A percentile compares a stretch with the other conserved stretches of the same genome.
These are phyloP conservation scores for Monilinia polystroma DNA, from an alignment of 2,329 filamentous ascomycete species.

Conservation along the genomic window DNA sequence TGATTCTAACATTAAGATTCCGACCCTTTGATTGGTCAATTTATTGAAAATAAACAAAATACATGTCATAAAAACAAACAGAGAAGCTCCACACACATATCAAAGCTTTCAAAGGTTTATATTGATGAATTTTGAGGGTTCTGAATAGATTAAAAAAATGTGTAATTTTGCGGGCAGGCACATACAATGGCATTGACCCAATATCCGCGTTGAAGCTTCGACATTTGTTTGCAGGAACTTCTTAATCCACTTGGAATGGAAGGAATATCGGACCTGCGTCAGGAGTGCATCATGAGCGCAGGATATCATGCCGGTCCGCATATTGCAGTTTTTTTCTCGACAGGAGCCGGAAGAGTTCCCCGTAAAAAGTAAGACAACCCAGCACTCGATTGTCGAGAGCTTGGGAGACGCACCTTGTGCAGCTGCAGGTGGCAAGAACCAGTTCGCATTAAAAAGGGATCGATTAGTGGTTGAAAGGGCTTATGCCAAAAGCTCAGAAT, in stretches of 20 bases:
- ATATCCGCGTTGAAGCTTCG: not conserved
- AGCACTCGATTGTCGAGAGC: not conserved
- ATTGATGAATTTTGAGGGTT: not conserved
- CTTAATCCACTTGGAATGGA: constrained; percentile 11
- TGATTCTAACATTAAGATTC: not conserved
- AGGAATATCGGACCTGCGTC: constrained; percentile 3
- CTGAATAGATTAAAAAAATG: not conserved
- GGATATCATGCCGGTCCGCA: not conserved
- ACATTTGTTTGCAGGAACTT: not conserved
- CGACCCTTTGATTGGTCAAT: not conserved
- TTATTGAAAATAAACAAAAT: constrained; percentile 8
- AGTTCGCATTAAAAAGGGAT: not conserved
- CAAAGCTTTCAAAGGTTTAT: not conserved
- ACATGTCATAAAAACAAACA: not conserved
- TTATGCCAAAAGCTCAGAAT: not conserved
- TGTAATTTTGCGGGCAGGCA: not conserved
- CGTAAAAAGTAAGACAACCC: not conserved
- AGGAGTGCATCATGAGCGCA: constrained; percentile 12
- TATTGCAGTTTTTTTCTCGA: not conserved
- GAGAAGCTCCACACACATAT: not conserved
- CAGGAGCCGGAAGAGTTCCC: constrained; percentile 14
- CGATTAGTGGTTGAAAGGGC: not conserved
- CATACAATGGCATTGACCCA: not conserved
- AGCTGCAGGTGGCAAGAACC: constrained; percentile 1
- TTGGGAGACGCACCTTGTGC: not conserved